A percentile compares a stretch with the other conserved stretches of the same genome.
phyloP scores from a whole-genome alignment of 2,329 filamentous ascomycete species.

The Mollisiaceae sp. region DNA sequence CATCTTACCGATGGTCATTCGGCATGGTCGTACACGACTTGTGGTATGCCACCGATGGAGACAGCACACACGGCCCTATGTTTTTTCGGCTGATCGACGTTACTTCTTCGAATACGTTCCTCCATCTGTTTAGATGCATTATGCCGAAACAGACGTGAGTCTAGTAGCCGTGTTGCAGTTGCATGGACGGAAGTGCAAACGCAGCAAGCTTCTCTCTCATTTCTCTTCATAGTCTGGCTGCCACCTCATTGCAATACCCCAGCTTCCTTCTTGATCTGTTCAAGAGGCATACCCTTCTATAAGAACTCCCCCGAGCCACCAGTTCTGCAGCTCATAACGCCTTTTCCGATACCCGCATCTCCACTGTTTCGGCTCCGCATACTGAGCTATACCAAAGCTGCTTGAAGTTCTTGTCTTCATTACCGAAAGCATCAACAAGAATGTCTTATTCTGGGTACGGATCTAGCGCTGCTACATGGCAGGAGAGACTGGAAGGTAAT shows the following conservation, averaged over 20 bases:
- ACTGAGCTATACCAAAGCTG: constrained; percentile 31
- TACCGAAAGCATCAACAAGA: constrained; percentile 25
- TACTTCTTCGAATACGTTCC: constrained; percentile 40
- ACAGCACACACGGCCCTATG: constrained; percentile 41
- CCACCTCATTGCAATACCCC: constrained; percentile 41
- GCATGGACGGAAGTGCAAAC: constrained; percentile 41
- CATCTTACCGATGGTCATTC: constrained; percentile 33
- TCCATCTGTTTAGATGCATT: constrained; percentile 41
- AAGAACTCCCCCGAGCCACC: constrained; percentile 39
- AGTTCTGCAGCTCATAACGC: constrained; percentile 43
- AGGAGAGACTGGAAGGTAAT: constrained; percentile 47
- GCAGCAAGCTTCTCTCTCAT: constrained; percentile 33
- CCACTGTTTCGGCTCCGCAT: constrained; percentile 37
- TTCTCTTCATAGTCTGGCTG: constrained; percentile 37
- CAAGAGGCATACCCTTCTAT: constrained; percentile 34
- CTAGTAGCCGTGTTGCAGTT: constrained; percentile 42
- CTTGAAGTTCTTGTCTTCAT: constrained; percentile 21
- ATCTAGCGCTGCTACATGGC: constrained; percentile 41
- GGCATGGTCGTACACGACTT: constrained; percentile 40
- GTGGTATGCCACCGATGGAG: constrained; percentile 40
- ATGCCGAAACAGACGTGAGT: constrained; percentile 43
- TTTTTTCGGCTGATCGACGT: constrained; percentile 42
- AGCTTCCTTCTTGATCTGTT: constrained; percentile 21
- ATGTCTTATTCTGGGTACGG: constrained; percentile 42
- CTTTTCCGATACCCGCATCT: constrained; percentile 36